These are phyloP conservation scores for Conidiobolus coronatus DNA, from an alignment of 371 early-diverging fungal species.

Conservation along the genomic window DNA sequence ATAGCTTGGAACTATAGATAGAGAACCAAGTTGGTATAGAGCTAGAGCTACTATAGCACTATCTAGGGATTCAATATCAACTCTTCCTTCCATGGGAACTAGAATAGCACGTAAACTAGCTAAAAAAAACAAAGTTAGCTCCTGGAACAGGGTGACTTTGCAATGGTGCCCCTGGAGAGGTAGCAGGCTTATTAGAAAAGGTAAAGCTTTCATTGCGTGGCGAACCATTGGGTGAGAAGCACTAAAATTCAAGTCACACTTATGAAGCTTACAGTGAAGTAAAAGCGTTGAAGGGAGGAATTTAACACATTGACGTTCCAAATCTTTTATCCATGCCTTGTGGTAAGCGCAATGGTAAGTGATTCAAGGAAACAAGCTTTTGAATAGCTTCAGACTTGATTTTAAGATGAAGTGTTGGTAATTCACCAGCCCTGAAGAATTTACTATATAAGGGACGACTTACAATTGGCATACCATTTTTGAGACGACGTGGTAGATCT, in stretches of 20 bases:
- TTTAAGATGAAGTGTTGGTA: no score
- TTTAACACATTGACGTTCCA: constrained; percentile 27
- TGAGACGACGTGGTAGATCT: no score
- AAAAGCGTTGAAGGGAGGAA: constrained; percentile 39
- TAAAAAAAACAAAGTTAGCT: constrained; percentile 20
- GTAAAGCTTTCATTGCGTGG: constrained; percentile 34
- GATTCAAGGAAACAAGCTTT: no score
- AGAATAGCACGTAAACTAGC: constrained; percentile 37
- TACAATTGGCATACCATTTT: no score
- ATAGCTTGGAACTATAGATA: background rate
- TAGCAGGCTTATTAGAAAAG: constrained; percentile 7
- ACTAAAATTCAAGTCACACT: constrained; percentile 49
- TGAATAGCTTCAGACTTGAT: no score
- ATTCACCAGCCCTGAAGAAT: no score
- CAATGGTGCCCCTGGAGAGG: no score
- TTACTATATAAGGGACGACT: no score
- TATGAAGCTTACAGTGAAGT: constrained; percentile 53
- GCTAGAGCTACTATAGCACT: background rate
- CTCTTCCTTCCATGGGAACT: constrained; percentile 41
- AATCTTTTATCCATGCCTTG: constrained; percentile 38
- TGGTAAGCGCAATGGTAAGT: constrained; percentile 3
- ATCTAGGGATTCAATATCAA: constrained; percentile 11
- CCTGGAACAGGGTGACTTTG: no score
- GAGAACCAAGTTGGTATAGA: no score
- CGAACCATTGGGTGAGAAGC: constrained; percentile 48